Base-by-base conservation (phyloP, 139 green algal genomes). In the Monoraphidium neglectum region DNA sequence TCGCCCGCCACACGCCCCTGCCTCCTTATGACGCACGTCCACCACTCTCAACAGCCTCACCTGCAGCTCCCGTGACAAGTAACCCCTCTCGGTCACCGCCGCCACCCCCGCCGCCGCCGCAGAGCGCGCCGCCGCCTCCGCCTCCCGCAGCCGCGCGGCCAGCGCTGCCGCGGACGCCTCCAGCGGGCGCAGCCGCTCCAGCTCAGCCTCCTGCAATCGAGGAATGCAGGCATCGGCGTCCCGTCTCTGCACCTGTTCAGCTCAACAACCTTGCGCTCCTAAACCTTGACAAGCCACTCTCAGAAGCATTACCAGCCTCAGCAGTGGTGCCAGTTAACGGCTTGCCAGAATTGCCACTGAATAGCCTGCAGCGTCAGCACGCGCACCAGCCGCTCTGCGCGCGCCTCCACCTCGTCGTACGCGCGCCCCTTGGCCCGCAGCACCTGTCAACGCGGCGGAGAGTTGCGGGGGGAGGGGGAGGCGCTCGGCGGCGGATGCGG, bases 41-140 rank as follows among this genome's bases (percentile, higher is more conserved):
- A n/a, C n/a, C n/a, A n/a, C n/a, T n/a, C n/a, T n/a, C n/a, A n/a
- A n/a, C n/a, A n/a, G n/a, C n/a, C 60, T 8, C 30, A 71, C 72
- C 72, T 78, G 60, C 30, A 64, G 46, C 38, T 83, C 77, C 54
- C 63, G 66, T 49, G 61, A 54, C 6, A 83, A 70, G 36, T 76
- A 70, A 21, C 67, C 77, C 60, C 78, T 77, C 35, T 83, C 77
- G 57, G 72, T 49, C 30, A 59, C 23, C 15, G 68, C 56, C 56
- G 68, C 28, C 38, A 38, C 36, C 38, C 68, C 21, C 24, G 54
- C 68, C 3, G 70, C 30, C n/a, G 68, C 70, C 70, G 43, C 59
- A 10, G 68, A 56, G n/a, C 18, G 10, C 0, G 59, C 36, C 15
- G 70, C 56, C 37, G 70, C 70, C 37, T 77, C 70, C 35, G 70